phyloP scores from a whole-genome alignment of 1,284 basidiomycete genomes.

The Fomitopsis palustris region DNA sequence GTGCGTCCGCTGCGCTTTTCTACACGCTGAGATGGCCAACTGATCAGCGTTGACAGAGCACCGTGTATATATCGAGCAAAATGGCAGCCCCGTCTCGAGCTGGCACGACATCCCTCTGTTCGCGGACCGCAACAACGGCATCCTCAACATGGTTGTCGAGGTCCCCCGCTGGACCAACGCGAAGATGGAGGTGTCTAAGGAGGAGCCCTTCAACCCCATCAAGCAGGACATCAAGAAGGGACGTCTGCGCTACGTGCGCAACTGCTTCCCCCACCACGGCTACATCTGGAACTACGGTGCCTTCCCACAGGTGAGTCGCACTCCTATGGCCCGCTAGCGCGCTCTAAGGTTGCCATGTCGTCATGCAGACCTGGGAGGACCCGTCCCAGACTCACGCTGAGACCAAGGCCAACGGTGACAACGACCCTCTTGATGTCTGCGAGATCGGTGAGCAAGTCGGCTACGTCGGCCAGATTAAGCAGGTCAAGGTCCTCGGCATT shows the following conservation, averaged over 20 bases:
- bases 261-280: conserved; percentile 99
- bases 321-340: background rate
- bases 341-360: background rate
- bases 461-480: conserved; percentile 97
- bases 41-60: conserved; percentile 60
- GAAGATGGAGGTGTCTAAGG: conserved; percentile 98
- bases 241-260: conserved; percentile 95
- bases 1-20: conserved; percentile 40
- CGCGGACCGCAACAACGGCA: conserved; percentile 88
- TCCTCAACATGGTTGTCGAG: conserved; percentile 99
- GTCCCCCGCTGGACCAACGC: conserved; percentile 99
- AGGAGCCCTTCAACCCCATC: conserved; percentile 98
- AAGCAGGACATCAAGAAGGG: conserved; percentile 98
- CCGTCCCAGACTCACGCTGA: conserved; percentile 86
- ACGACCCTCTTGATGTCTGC: conserved; percentile 99
- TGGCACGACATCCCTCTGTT: conserved; percentile 98
- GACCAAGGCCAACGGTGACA: conserved; percentile 99
- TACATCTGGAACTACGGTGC: conserved; percentile 99
- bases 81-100: conserved; percentile 81
- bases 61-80: conserved; percentile 91
- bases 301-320: conserved; percentile 79
- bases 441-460: conserved; percentile 99
- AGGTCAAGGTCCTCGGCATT: conserved; percentile 99
- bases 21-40: background rate
- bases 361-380: conserved; percentile 96